Base-by-base conservation (phyloP, 2,329 filamentous ascomycete genomes). In the Scedosporium apiospermum region DNA sequence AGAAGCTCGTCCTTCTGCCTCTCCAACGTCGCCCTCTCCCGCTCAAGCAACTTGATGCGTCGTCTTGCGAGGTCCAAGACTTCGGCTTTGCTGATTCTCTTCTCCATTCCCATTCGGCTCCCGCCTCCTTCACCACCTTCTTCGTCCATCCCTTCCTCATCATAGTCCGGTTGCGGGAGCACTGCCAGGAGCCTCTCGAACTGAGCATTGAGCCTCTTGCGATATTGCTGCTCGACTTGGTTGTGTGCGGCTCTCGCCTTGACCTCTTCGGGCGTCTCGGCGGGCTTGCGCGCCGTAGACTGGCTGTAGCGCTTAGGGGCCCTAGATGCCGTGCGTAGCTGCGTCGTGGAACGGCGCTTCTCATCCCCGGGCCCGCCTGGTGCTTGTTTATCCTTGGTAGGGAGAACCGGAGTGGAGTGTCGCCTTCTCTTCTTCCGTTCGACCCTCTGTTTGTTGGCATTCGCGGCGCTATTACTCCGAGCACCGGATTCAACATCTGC, bases 181-280 rank as follows among this genome's bases (percentile, higher is more conserved):
- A 75, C 74, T 44, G 72, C 71, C 1, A 79, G 71, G 12, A 80
- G 74, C 53, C 71, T 71, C 67, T 78, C 76, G 63, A 79, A 80
- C 67, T 80, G 76, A 2, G 71, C 70, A 64, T 79, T 80, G 41
- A 80, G 74, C 26, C 77, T 71, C 69, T 78, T 78, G 42, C 77
- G 76, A 69, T 80, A 80, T 66, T 79, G 76, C 67, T 79, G 78
- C 70, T 80, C 77, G 7, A 79, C 77, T 60, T 78, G 74, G 68
- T 80, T 80, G 66, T 80, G 77, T 55, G 69, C 69, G 61, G 69
- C 71, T 14, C 71, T 66, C 1, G 68, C 69, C 58, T 69, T 66
- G 51, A 69, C 67, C 42, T 70, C 68, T 44, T 69, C 68, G 1
- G 62, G 62, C 41, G 69, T 66, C 62, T 70, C 69, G 34, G 65